phyloP scores from a whole-genome alignment of 176 grass and related monocot genomes.

The Microstegium vimineum region DNA sequence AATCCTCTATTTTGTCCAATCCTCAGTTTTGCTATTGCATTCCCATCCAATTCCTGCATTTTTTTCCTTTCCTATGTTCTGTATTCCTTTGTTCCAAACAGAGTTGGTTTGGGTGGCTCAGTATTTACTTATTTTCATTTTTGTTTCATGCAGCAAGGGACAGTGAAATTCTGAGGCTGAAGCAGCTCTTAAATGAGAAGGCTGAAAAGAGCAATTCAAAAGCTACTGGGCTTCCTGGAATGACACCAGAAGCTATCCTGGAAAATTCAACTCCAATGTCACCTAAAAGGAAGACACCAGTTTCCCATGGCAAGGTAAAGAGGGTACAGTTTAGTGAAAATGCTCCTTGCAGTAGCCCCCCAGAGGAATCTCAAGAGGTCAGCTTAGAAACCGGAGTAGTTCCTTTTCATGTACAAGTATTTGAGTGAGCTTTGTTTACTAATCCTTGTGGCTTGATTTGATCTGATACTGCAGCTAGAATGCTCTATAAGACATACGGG shows the following conservation, averaged over 20 bases:
- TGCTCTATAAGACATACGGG: constrained; percentile 25
- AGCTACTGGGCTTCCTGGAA: background rate
- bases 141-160: constrained; percentile 48
- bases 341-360: constrained; percentile 1
- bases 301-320: background rate
- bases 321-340: background rate
- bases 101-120: background rate
- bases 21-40: too few species aligned
- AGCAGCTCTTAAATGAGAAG: constrained; percentile 46
- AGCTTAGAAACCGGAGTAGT: constrained; percentile 3
- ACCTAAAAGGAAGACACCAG: constrained; percentile 6
- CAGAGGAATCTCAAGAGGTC: constrained; percentile 25
- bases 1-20: too few species aligned
- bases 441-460: constrained; percentile 34
- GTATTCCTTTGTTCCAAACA: too few species aligned
- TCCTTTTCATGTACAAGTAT: constrained; percentile 19
- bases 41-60: too few species aligned
- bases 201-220: constrained; percentile 22
- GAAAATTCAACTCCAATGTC: constrained; percentile 11
- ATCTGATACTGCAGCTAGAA: constrained; percentile 43
- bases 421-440: constrained; percentile 5
- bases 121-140: background rate
- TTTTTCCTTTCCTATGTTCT: too few species aligned
- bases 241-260: background rate
- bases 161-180: constrained; percentile 50